Evolutionary conservation across 2,329 filamentous ascomycete genomes (phyloP).

Genomic region (Claviceps monticola): DNA sequence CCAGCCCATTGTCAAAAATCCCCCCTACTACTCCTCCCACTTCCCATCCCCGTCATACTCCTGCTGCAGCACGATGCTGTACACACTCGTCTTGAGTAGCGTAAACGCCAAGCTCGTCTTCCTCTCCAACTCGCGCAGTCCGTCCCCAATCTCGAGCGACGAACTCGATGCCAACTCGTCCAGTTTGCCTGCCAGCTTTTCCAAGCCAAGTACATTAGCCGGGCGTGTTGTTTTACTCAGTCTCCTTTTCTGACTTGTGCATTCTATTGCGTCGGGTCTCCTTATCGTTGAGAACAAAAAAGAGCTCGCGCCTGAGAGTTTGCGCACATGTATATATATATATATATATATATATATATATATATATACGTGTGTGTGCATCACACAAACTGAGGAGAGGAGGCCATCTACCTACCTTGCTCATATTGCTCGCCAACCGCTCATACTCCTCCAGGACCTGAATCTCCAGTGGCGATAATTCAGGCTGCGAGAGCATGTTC

Average conservation of each 20-base stretch:
- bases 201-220: background rate
- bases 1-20: background rate
- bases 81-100: constrained; percentile 91
- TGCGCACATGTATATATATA: too few relatives aligned
- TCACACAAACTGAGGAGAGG: too few relatives aligned
- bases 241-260: background rate
- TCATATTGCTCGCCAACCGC: constrained; percentile 76
- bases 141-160: constrained; percentile 72
- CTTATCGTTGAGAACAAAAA: background rate
- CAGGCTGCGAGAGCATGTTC: constrained; percentile 29
- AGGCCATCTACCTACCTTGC: constrained; percentile 45
- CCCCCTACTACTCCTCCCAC: background rate
- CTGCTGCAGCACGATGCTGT: constrained; percentile 96
- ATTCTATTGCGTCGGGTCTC: too few relatives aligned
- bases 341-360: too few relatives aligned
- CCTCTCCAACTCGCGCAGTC: constrained; percentile 73
- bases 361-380: too few relatives aligned
- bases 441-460: constrained; percentile 93
- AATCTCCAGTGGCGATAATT: constrained; percentile 72
- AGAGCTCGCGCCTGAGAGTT: background rate
- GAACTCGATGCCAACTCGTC: constrained; percentile 55
- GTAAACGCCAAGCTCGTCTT: constrained; percentile 95
- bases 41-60: constrained; percentile 64
- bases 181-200: constrained; percentile 44
- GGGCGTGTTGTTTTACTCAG: background rate